These are phyloP conservation scores for Myxozyma geophila DNA, from an alignment of 805 yeast genomes.

Conservation along the genomic window DNA sequence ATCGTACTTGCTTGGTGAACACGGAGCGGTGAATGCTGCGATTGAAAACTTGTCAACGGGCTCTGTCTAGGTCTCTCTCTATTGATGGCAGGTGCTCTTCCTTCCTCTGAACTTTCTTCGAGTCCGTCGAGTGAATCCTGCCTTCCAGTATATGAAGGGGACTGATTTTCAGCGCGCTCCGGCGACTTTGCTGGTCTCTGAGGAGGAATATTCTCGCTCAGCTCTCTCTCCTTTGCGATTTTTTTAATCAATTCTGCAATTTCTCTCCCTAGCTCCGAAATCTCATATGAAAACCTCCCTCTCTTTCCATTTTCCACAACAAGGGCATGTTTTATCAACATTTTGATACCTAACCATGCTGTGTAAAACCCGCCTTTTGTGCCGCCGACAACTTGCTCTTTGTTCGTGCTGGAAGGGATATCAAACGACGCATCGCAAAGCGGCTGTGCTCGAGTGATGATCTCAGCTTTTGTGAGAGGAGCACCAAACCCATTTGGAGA, in stretches of 20 bases:
- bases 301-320: constrained; percentile 24
- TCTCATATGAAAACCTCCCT: constrained; percentile 57
- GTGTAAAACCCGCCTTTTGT: constrained; percentile 57
- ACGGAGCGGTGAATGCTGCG: too few species aligned
- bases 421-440: constrained; percentile 40
- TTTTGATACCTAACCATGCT: constrained; percentile 75
- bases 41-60: too few species aligned
- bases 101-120: neutral
- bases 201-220: neutral
- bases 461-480: constrained; percentile 70
- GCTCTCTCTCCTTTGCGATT: constrained; percentile 7
- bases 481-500: constrained; percentile 40
- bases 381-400: constrained; percentile 26
- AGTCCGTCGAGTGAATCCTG: too few species aligned
- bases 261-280: constrained; percentile 67
- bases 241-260: constrained; percentile 59
- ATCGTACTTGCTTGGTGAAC: too few species aligned
- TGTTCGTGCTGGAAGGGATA: constrained; percentile 15
- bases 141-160: neutral
- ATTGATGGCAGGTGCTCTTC: neutral
- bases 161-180: neutral
- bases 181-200: neutral
- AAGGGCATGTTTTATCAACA: constrained; percentile 50
- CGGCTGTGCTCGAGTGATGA: constrained; percentile 54
- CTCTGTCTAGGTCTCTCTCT: too few species aligned